Evolutionary conservation across 1,139 yeast genomes (phyloP).

Genomic region (Hemisphaericaspora xylofermentans): DNA sequence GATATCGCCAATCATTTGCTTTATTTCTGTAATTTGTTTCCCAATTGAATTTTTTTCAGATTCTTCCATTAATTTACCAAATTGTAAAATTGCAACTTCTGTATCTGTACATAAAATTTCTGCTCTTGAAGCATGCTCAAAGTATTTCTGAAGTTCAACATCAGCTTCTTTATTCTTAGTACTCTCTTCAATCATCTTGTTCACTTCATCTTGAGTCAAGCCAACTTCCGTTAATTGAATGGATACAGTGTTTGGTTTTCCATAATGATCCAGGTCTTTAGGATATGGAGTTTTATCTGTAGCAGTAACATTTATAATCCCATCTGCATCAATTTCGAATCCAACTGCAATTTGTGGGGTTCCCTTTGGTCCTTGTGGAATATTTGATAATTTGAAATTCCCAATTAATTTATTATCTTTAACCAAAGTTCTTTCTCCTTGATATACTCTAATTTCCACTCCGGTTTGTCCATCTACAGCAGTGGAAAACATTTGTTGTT

Average conservation of each 20-base stretch:
- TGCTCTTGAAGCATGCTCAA: constrained; percentile 52
- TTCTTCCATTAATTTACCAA: constrained; percentile 40
- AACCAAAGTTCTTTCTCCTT: constrained; percentile 76
- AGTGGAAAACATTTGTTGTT: constrained; percentile 71
- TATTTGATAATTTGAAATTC: constrained; percentile 63
- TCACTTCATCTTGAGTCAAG: constrained; percentile 61
- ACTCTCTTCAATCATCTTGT: constrained; percentile 55
- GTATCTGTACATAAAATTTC: constrained; percentile 59
- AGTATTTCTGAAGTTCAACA: constrained; percentile 37
- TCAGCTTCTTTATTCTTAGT: constrained; percentile 41
- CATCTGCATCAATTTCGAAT: constrained; percentile 80
- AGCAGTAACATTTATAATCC: constrained; percentile 75
- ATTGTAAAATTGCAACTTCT: constrained; percentile 48
- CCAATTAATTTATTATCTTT: constrained; percentile 74
- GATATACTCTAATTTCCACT: constrained; percentile 73
- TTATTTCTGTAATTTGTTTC: constrained; percentile 33
- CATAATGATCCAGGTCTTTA: constrained; percentile 26
- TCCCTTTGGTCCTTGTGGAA: constrained; percentile 75
- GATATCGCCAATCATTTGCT: constrained; percentile 46
- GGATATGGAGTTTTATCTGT: constrained; percentile 59
- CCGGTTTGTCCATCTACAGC: constrained; percentile 87
- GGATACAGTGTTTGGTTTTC: constrained; percentile 44
- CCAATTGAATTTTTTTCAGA: constrained; percentile 33
- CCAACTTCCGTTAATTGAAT: constrained; percentile 73
- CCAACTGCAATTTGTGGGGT: constrained; percentile 72